Conservation (phyloP, 257 asterid species). For the Capsicum chinense region DNA sequence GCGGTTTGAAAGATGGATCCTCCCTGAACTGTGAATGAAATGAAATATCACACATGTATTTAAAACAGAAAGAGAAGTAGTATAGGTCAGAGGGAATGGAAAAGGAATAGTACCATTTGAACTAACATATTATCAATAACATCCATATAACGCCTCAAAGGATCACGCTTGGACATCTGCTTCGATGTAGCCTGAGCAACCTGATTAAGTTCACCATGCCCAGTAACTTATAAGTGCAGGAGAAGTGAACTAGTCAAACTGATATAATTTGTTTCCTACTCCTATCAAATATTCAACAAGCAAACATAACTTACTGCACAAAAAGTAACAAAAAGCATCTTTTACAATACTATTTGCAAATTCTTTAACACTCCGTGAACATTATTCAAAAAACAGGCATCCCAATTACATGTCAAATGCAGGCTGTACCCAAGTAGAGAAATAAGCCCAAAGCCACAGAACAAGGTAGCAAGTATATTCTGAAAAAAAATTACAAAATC, state of each 20-base stretch:
- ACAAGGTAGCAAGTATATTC: slow-evolving; percentile 23
- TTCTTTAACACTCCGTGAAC: background rate
- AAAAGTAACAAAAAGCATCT: background rate
- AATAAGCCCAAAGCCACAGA: background rate
- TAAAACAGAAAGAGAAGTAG: slow-evolving; percentile 33
- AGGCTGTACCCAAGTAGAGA: slow-evolving; percentile 23
- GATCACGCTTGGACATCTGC: slow-evolving; percentile 98
- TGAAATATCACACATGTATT: slow-evolving; percentile 19
- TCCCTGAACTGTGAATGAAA: slow-evolving; percentile 65
- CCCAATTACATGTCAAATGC: slow-evolving; percentile 7
- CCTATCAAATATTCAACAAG: background rate
- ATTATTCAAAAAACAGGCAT: background rate
- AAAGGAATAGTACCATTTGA: slow-evolving; percentile 71
- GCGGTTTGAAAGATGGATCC: slow-evolving; percentile 98
- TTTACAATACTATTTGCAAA: background rate
- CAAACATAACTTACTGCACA: background rate
- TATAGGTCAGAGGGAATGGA: slow-evolving; percentile 30
- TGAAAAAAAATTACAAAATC: slow-evolving; percentile 14
- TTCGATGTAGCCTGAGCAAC: slow-evolving; percentile 99
- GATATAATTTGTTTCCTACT: slow-evolving; percentile 17
- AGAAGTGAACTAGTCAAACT: background rate
- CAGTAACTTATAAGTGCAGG: slow-evolving; percentile 25
- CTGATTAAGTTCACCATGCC: slow-evolving; percentile 49
- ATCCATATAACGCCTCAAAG: slow-evolving; percentile 88
- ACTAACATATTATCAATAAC: slow-evolving; percentile 89